Evolutionary conservation across 2,329 filamentous ascomycete genomes (phyloP).

Genomic region (Aschersonia sp.): DNA sequence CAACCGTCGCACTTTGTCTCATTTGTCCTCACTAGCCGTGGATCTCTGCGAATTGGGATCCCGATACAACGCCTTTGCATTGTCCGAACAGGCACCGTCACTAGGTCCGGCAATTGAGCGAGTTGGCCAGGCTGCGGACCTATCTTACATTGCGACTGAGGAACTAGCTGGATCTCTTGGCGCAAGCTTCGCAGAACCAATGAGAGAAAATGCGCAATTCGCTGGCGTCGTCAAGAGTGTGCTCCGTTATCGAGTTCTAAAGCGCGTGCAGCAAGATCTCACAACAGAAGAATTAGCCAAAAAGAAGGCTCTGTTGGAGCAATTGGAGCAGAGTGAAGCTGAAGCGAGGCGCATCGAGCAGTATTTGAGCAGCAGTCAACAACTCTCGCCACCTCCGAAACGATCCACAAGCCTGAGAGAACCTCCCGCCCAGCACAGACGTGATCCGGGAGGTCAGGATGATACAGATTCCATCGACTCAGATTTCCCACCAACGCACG

Average conservation of each 20-base stretch:
- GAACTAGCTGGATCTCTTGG: conserved; percentile 81
- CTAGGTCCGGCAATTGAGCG: conserved; percentile 89
- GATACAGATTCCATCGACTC: conserved; percentile 89
- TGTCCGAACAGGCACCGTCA: conserved; percentile 81
- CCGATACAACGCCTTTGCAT: conserved; percentile 91
- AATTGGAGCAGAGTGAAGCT: conserved; percentile 83
- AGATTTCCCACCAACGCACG: conserved; percentile 84
- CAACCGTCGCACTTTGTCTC: conserved; percentile 76
- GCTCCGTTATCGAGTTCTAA: conserved; percentile 77
- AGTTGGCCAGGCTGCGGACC: conserved; percentile 86
- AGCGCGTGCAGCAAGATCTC: conserved; percentile 95
- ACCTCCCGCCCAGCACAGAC: conserved; percentile 29
- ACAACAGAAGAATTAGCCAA: conserved; percentile 85
- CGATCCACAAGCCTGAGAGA: conserved; percentile 51
- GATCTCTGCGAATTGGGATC: conserved; percentile 89
- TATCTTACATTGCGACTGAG: conserved; percentile 89
- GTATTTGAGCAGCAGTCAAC: conserved; percentile 65
- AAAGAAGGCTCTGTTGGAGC: conserved; percentile 69
- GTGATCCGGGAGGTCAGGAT: conserved; percentile 43
- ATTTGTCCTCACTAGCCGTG: conserved; percentile 68
- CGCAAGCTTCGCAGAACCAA: conserved; percentile 89
- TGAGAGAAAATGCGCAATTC: conserved; percentile 96
- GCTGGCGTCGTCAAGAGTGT: conserved; percentile 86
- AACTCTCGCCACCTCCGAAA: conserved; percentile 43
- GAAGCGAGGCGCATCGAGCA: conserved; percentile 91